phyloP scores from a whole-genome alignment of 148 eudicot species.

The Rhododendron vialii region DNA sequence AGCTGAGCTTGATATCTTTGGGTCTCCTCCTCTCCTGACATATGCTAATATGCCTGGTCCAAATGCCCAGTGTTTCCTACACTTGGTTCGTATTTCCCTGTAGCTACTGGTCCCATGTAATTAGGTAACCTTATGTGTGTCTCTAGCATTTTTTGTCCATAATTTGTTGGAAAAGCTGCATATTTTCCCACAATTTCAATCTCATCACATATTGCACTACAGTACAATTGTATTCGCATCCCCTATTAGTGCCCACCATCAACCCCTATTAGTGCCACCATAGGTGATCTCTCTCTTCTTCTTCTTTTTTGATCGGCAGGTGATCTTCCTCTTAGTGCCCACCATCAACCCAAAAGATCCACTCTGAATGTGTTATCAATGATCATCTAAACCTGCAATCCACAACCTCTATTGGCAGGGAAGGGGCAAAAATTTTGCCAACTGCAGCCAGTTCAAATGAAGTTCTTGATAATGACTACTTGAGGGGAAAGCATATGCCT shows the following conservation, averaged over 20 bases:
- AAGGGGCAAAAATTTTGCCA: background rate
- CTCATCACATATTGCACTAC: background rate
- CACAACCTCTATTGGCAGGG: background rate
- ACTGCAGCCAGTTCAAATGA: slow-evolving; percentile 2
- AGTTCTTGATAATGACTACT: background rate
- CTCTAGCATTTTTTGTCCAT: background rate
- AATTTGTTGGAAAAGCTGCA: background rate
- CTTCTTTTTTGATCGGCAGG: background rate
- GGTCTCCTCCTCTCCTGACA: background rate
- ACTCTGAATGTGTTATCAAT: background rate
- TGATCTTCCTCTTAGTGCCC: background rate
- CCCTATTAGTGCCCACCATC: no score
- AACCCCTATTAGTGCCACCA: no score
- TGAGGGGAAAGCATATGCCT: background rate
- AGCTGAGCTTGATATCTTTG: background rate
- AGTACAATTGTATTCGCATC: background rate
- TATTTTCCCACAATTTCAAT: background rate
- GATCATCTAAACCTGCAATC: background rate
- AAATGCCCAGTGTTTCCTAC: background rate
- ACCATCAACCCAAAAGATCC: background rate
- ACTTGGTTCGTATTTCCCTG: background rate
- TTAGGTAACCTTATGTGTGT: background rate
- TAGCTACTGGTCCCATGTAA: background rate
- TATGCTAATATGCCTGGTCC: background rate
- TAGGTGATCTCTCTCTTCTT: background rate